phyloP scores from a whole-genome alignment of 2,329 filamentous ascomycete genomes.

The Fusarium udum region DNA sequence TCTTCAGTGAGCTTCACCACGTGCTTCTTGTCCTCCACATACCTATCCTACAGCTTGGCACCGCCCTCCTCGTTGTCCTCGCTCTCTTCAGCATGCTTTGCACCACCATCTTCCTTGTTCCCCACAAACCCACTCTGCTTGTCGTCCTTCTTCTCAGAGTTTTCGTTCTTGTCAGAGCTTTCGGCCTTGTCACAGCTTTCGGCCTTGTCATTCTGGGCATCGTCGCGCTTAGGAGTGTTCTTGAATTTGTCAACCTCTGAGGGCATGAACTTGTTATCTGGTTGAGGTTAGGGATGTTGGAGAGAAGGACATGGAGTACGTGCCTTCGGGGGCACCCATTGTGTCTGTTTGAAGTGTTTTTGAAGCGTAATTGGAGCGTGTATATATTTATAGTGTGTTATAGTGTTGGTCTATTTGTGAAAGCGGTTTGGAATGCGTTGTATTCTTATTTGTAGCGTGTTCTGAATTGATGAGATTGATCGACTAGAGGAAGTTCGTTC shows the following conservation, averaged over 20 bases:
- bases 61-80: background rate
- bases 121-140: background rate
- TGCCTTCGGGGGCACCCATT: background rate
- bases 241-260: background rate
- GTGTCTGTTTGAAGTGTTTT: background rate
- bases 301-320: rapidly evolving
- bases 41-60: background rate
- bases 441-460: background rate
- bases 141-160: background rate
- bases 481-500: background rate
- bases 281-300: background rate
- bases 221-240: background rate
- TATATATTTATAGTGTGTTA: background rate
- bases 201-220: background rate
- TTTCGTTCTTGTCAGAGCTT: background rate
- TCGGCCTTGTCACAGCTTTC: background rate
- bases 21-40: background rate
- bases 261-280: background rate
- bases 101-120: background rate
- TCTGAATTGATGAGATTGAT: background rate
- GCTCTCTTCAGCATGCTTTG: background rate
- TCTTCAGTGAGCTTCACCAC: background rate
- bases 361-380: background rate
- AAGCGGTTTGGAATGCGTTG: background rate
- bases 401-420: background rate